Percentiles rank a stretch among this genome's conserved stretches.
phyloP scores from a whole-genome alignment of 768 basidiomycete genomes.

The Lactarius pseudohatsudake region DNA sequence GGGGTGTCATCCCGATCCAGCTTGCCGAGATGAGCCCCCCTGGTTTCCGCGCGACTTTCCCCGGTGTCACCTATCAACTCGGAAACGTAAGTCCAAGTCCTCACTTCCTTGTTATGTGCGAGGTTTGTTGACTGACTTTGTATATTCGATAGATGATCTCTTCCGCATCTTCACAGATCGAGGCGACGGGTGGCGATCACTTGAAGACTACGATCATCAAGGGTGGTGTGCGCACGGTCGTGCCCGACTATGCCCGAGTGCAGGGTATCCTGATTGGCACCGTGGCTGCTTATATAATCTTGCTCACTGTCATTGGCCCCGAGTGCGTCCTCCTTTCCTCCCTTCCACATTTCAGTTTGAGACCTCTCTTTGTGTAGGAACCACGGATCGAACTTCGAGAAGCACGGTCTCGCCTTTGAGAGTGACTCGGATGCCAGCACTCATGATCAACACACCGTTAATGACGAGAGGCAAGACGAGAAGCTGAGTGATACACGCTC shows the following conservation, averaged over 20 bases:
- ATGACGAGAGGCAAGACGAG: not conserved
- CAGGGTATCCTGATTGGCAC: slow-evolving; percentile 88
- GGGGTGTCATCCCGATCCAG: slow-evolving; percentile 42
- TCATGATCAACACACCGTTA: not conserved
- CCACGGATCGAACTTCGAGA: slow-evolving; percentile 67
- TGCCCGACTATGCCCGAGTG: slow-evolving; percentile 58
- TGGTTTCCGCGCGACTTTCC: slow-evolving; percentile 49
- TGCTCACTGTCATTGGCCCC: slow-evolving; percentile 77
- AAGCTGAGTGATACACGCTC: slow-evolving; percentile 1
- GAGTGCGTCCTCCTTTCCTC: slow-evolving; percentile 48
- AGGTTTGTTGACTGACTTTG: not conserved
- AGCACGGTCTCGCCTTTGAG: slow-evolving; percentile 75
- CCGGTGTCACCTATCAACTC: slow-evolving; percentile 46
- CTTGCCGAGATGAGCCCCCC: slow-evolving; percentile 49
- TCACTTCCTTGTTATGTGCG: not conserved
- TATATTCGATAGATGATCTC: slow-evolving; percentile 40
- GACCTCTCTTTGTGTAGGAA: slow-evolving; percentile 30
- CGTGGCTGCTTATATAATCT: slow-evolving; percentile 74
- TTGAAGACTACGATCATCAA: slow-evolving; percentile 38
- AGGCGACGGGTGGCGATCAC: slow-evolving; percentile 46
- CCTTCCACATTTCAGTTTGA: not conserved
- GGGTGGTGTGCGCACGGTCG: slow-evolving; percentile 33
- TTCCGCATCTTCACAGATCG: slow-evolving; percentile 49
- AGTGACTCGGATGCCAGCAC: slow-evolving; percentile 32
- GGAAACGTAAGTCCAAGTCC: slow-evolving; percentile 36